Percentiles rank a stretch among this genome's conserved stretches.
These are phyloP conservation scores for Cucurbita moschata DNA, from an alignment of 306 rosid species.

Conservation along the genomic window DNA sequence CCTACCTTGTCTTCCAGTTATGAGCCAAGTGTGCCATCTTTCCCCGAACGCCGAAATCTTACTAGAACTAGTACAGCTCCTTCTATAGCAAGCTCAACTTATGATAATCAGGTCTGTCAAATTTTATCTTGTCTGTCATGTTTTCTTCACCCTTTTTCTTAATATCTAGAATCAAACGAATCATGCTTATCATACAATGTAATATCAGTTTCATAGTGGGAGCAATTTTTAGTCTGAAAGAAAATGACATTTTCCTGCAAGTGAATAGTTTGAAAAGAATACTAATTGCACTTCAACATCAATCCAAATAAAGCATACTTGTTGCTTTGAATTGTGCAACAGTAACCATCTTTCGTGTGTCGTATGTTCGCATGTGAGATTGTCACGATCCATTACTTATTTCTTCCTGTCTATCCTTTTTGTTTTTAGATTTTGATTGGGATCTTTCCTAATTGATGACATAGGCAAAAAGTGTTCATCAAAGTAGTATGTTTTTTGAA, in stretches of 20 bases:
- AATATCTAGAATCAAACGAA: not conserved
- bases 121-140: slow-evolving; percentile 1
- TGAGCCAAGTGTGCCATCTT: slow-evolving; percentile 45
- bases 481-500: not conserved
- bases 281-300: not conserved
- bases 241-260: not conserved
- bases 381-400: not conserved
- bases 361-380: not conserved
- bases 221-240: not conserved
- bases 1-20: slow-evolving; percentile 29
- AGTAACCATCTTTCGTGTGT: not conserved
- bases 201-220: not conserved
- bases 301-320: not conserved
- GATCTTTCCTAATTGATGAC: not conserved
- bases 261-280: not conserved
- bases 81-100: slow-evolving; percentile 46
- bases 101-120: slow-evolving; percentile 51
- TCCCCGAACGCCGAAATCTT: slow-evolving; percentile 14
- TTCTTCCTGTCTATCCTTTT: not conserved
- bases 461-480: not conserved
- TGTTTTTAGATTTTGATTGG: not conserved
- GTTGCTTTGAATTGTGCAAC: not conserved
- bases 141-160: not conserved
- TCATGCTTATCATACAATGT: not conserved
- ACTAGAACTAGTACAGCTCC: slow-evolving; percentile 38